Base-by-base conservation (phyloP, 139 green algal genomes). In the Ulvella scutata region DNA sequence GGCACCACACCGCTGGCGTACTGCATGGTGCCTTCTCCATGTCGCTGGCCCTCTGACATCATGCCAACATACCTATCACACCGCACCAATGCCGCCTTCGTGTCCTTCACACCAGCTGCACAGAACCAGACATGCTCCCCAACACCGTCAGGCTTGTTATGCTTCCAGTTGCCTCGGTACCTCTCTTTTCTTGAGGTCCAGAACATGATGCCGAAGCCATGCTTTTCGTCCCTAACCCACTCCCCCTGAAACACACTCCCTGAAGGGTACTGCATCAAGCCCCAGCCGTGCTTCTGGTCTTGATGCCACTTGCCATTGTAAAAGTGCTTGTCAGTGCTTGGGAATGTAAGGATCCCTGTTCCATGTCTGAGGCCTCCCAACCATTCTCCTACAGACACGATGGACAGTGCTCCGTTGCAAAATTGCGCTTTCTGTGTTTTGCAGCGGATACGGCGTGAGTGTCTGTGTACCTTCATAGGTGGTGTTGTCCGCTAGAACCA, bases 251-350 rank as follows among this genome's bases (percentile, higher is more conserved):
- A 67, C n/a, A 67, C 51, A 67, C 51, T 67, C 33, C 51, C 51
- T 67, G 51, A 67, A 10, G 51, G 20, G 51, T 67, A 67, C 51
- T 29, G 10, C 51, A 67, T 67, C n/a, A 67, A 36, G 2, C 51
- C 51, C 51, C 51, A 67, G 51, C 51, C 51, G 51, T 67, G 51
- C 20, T 67, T 67, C 51, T 67, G 51, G 51, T 67, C 51, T 13
- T 23, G 9, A 1, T 23, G 31, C 51, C 51, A 67, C 13, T 6
- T 26, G 10, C 51, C 51, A 13, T n/a, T 31, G 51, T 67, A 67
- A 36, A 36, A 36, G 51, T 26, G 31, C 20, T 26, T 26, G 13
- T 26, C 51, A 34, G 51, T 23, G n/a, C n/a, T n/a, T 67, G 51
- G 4, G 17, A 36, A n/a, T 26, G 51, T 26, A n/a, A n/a, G 33